phyloP scores from a whole-genome alignment of 306 rosid genomes.

The Quercus variabilis region DNA sequence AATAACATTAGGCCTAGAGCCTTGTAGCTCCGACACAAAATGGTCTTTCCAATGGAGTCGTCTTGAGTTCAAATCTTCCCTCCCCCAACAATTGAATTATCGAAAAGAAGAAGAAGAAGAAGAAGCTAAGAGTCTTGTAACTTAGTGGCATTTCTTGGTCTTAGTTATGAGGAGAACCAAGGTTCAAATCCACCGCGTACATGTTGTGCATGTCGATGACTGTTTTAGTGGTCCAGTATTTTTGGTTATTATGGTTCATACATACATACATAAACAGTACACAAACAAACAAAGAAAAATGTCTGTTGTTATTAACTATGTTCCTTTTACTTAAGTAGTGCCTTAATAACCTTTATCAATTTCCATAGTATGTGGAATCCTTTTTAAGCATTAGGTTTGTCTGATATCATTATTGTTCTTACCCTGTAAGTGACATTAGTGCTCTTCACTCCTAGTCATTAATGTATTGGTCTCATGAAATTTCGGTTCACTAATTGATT shows the following conservation, averaged over 20 bases:
- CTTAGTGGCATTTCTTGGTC: too few relatives aligned
- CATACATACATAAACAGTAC: background rate
- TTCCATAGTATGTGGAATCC: background rate
- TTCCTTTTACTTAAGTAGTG: background rate
- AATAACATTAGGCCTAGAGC: too few relatives aligned
- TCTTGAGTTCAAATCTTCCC: too few relatives aligned
- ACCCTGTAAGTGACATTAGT: background rate
- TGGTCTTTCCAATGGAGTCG: too few relatives aligned
- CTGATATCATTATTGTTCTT: background rate
- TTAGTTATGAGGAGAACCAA: too few relatives aligned
- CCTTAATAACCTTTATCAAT: background rate
- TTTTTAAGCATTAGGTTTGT: background rate
- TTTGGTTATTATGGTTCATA: background rate
- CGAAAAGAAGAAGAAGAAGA: too few relatives aligned
- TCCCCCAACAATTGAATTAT: too few relatives aligned
- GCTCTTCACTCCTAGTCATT: background rate
- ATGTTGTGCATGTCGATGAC: background rate
- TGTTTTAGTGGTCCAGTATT: background rate
- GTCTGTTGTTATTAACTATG: background rate
- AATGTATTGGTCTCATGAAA: background rate
- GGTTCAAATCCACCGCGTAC: background rate
- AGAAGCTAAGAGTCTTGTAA: too few relatives aligned
- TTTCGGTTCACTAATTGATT: background rate
- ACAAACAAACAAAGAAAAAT: background rate
- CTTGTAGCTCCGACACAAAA: too few relatives aligned